These are phyloP conservation scores for Clausena lansium DNA, from an alignment of 345 rosid genomes.

Conservation along the genomic window DNA sequence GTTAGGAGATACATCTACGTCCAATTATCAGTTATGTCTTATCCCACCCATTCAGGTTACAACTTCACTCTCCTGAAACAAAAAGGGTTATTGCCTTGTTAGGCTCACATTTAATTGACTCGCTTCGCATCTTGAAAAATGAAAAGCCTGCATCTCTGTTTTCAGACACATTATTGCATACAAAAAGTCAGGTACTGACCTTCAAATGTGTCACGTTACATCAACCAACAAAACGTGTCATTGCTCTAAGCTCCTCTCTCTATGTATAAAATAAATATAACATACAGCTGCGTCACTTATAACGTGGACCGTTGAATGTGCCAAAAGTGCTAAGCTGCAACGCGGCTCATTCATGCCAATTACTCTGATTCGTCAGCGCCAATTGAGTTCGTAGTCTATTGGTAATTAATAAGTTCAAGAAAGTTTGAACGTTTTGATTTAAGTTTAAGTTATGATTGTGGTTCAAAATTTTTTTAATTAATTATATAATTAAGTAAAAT, in stretches of 20 bases:
- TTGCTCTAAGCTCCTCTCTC: not conserved
- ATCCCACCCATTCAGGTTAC: not conserved
- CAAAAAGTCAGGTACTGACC: not conserved
- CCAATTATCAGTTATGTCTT: no score
- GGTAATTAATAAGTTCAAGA: no score
- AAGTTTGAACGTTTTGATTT: no score
- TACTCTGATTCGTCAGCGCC: no score
- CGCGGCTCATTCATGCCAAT: not conserved
- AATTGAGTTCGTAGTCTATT: no score
- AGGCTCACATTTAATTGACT: not conserved
- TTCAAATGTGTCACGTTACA: not conserved
- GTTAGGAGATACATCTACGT: no score
- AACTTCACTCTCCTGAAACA: not conserved
- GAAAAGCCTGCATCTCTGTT: not conserved
- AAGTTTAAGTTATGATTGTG: no score
- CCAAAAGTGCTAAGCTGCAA: not conserved
- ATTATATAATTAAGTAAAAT: no score
- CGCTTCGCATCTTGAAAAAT: not conserved
- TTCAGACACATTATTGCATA: not conserved
- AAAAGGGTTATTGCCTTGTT: not conserved
- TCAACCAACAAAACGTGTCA: not conserved
- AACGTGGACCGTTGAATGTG: slow-evolving; percentile 5
- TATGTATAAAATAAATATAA: no score
- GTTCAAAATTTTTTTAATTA: no score
- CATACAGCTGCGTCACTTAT: not conserved